Evolutionary conservation across 768 basidiomycete genomes (phyloP).

Genomic region (Mycena venus): DNA sequence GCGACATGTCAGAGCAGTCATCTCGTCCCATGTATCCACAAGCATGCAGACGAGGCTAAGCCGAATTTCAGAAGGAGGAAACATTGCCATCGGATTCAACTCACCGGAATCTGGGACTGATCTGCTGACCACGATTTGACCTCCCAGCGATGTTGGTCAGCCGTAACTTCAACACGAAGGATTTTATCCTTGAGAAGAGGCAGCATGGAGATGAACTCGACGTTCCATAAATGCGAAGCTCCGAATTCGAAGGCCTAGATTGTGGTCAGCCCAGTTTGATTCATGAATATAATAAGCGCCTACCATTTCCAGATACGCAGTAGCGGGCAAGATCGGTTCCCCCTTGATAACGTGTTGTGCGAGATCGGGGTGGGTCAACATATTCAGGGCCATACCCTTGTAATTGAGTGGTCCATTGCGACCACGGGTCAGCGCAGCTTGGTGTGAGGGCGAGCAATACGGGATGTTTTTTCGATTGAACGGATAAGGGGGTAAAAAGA

Average conservation of each 20-base stretch:
- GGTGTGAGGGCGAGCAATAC: not conserved
- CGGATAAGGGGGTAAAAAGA: not conserved
- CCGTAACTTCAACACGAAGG: not conserved
- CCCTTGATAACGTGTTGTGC: not conserved
- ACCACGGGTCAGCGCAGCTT: not conserved
- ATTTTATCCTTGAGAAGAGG: not conserved
- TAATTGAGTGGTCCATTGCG: not conserved
- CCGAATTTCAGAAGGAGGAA: not conserved
- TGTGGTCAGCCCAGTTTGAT: not conserved
- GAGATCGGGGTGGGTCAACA: not conserved
- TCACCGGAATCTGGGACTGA: not conserved
- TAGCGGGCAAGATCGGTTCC: not conserved
- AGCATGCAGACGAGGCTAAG: not conserved
- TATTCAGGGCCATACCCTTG: not conserved
- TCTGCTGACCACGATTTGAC: not conserved
- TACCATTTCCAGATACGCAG: not conserved
- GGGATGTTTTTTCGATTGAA: not conserved
- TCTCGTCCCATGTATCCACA: not conserved
- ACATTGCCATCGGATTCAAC: not conserved
- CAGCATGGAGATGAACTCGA: not conserved
- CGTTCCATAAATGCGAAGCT: not conserved
- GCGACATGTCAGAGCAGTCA: not conserved
- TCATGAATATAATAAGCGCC: not conserved
- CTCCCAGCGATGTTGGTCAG: not conserved
- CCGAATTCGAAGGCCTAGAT: not conserved